These are phyloP conservation scores for Aegle marmelos DNA, from an alignment of 345 rosid genomes.

Conservation along the genomic window DNA sequence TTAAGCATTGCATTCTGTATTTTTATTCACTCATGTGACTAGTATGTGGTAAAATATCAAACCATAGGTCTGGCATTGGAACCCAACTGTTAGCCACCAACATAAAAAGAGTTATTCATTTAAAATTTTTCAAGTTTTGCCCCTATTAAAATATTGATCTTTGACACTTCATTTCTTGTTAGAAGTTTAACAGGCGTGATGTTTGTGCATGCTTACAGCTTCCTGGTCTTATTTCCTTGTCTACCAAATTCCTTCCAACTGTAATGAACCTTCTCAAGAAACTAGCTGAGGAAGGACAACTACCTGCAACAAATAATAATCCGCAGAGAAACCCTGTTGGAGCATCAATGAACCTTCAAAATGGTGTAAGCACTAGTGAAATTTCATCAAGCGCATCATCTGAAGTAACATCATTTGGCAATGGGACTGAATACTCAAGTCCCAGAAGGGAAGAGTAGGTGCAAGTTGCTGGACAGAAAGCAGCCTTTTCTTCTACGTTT, in stretches of 20 bases:
- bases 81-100: background rate
- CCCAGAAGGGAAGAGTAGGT: conserved; percentile 51
- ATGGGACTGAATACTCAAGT: conserved; percentile 38
- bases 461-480: background rate
- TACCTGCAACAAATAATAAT: conserved; percentile 36
- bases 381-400: conserved; percentile 56
- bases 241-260: conserved; percentile 81
- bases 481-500: background rate
- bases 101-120: background rate
- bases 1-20: background rate
- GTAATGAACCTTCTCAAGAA: conserved; percentile 84
- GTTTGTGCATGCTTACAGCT: conserved; percentile 47
- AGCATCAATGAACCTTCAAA: conserved; percentile 34
- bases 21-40: background rate
- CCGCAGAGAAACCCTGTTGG: conserved; percentile 35
- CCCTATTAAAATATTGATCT: background rate
- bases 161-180: too few species aligned
- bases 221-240: conserved; percentile 80
- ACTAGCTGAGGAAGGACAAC: conserved; percentile 73
- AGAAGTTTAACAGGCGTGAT: background rate
- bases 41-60: background rate
- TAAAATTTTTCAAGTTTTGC: background rate
- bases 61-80: background rate
- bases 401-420: conserved; percentile 33
- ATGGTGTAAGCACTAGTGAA: conserved; percentile 39